Evolutionary conservation across 305 asterid genomes (phyloP).

Genomic region (Petunia hybrid): DNA sequence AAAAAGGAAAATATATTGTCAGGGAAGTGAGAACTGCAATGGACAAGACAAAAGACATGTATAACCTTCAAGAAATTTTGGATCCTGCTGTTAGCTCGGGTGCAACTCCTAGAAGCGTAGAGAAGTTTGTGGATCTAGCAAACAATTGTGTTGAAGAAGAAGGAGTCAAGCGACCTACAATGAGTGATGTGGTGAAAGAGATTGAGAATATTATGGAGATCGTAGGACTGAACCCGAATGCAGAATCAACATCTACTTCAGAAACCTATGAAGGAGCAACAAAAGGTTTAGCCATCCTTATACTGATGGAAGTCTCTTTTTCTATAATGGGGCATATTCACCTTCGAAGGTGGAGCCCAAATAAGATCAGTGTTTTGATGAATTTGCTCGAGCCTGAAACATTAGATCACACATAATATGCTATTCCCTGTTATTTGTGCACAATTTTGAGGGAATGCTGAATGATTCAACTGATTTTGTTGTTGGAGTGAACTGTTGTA

Average conservation of each 20-base stretch:
- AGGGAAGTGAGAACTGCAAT: conserved; percentile 62
- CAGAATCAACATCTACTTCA: conserved; percentile 77
- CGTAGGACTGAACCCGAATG: conserved; percentile 76
- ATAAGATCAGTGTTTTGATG: conserved; percentile 37
- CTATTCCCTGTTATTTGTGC: background rate
- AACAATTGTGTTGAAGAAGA: conserved; percentile 48
- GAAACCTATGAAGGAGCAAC: conserved; percentile 58
- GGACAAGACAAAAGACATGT: conserved; percentile 59
- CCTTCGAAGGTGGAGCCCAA: conserved; percentile 63
- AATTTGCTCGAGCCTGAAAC: conserved; percentile 4
- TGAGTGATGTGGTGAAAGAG: conserved; percentile 58
- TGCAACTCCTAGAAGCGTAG: conserved; percentile 44
- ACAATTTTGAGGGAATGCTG: conserved; percentile 18
- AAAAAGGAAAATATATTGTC: conserved; percentile 73
- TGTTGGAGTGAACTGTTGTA: background rate
- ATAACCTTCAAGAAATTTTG: conserved; percentile 47
- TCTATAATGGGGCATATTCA: conserved; percentile 61
- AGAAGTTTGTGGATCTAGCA: conserved; percentile 55
- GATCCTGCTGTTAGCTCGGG: conserved; percentile 46
- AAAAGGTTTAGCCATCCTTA: conserved; percentile 67
- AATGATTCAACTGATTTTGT: conserved; percentile 15
- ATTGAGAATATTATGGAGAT: conserved; percentile 64
- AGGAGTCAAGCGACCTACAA: conserved; percentile 48
- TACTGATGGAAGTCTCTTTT: conserved; percentile 62
- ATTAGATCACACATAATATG: background rate